Conservation (phyloP, 2,329 filamentous ascomycete genomes). For the Domatiomyces catenatus region DNA sequence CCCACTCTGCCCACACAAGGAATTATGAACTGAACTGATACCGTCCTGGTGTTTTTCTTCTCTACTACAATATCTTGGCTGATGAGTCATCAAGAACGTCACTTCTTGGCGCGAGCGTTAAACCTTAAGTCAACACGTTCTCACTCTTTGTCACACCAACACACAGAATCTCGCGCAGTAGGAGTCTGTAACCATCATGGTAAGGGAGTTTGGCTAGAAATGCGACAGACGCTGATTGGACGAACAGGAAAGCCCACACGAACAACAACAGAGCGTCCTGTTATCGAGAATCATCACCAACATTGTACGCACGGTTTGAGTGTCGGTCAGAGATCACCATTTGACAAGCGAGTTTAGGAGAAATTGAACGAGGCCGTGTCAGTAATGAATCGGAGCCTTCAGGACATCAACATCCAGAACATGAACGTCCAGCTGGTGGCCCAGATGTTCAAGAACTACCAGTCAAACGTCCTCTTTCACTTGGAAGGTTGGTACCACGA, state of each 20-base stretch:
- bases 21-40: too few species aligned
- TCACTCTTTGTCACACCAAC: neutral
- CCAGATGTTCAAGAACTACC: conserved; percentile 99
- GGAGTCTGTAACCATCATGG: neutral
- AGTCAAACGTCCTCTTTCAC: conserved; percentile 93
- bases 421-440: conserved; percentile 97
- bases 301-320: conserved; percentile 48
- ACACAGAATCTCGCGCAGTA: neutral
- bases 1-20: too few species aligned
- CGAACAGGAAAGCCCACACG: conserved; percentile 75
- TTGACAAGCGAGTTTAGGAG: conserved; percentile 43
- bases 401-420: conserved; percentile 97
- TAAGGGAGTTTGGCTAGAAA: neutral
- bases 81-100: neutral
- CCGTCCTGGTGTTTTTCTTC: too few species aligned
- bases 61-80: too few species aligned
- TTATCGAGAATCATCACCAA: conserved; percentile 94
- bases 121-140: neutral
- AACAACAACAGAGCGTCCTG: conserved; percentile 89
- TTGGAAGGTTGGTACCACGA: conserved; percentile 56
- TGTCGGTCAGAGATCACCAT: conserved; percentile 6
- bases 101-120: neutral
- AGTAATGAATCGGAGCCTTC: conserved; percentile 76
- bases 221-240: neutral
- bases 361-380: conserved; percentile 92